Evolutionary conservation across 345 rosid species (phyloP).

Genomic region (Fremontodendron californicum): DNA sequence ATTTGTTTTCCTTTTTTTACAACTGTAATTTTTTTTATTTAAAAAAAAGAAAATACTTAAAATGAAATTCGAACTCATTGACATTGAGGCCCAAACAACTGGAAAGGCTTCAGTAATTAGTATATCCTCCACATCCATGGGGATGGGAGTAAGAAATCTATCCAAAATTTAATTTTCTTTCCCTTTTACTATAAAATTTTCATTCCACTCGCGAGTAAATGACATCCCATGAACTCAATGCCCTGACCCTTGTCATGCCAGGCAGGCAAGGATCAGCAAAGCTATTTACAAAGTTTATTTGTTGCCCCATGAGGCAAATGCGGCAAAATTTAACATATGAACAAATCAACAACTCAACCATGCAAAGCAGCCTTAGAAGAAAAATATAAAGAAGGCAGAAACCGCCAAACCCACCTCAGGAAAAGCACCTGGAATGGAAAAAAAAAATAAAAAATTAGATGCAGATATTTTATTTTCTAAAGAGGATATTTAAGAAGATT

Average conservation of each 20-base stretch:
- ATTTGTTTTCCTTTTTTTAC: background rate
- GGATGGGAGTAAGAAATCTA: background rate
- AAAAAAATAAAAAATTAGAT: conserved; percentile 12
- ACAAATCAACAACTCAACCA: conserved; percentile 13
- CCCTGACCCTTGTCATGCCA: conserved; percentile 8
- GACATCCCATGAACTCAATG: conserved; percentile 27
- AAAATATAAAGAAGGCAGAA: conserved; percentile 25
- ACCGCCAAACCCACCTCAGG: conserved; percentile 19
- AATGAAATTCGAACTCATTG: background rate
- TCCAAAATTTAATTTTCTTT: background rate
- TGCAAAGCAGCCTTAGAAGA: conserved; percentile 4
- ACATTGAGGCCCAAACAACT: background rate
- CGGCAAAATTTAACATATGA: conserved; percentile 12
- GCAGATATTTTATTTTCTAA: too few species aligned
- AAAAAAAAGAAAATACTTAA: background rate
- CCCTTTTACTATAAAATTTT: background rate
- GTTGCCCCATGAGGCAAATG: conserved; percentile 13
- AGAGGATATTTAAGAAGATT: background rate
- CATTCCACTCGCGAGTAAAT: conserved; percentile 3
- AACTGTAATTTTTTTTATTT: too few species aligned
- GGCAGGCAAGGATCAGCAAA: conserved; percentile 21
- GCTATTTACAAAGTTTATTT: conserved; percentile 35
- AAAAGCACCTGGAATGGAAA: conserved; percentile 26
- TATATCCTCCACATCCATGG: too few species aligned
- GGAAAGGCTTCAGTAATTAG: background rate